Base-by-base conservation (phyloP, 2,329 filamentous ascomycete species). In the Malbranchea zuffiana region DNA sequence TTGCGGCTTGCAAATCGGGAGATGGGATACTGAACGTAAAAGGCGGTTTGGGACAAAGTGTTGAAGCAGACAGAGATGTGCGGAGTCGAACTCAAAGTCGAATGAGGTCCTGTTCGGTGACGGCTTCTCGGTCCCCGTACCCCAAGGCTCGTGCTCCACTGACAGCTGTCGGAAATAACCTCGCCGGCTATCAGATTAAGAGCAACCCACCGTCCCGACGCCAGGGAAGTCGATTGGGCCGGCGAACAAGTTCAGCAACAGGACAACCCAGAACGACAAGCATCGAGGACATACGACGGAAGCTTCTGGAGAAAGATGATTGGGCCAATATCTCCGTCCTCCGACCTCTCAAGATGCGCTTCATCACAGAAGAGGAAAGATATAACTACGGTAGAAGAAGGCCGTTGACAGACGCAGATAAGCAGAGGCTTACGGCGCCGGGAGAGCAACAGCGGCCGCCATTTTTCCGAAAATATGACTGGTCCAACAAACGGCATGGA, bases 301-400 rank as follows among this genome's bases (percentile, higher is more conserved):
- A 49, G 19, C 48, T 63, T 1, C 53, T 63, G 4, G 41, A 55
- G 34, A 50, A 51, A 28, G 35, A 48, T 4, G 60, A 64, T 38
- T 63, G 60, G 61, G 59, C 53, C n/a, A 49, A 48, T 3, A 43
- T 63, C 7, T 53, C 54, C 6, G 47, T 47, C 4, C 42, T 54
- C 7, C 55, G 55, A 25, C 59, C 60, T 6, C 40, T 62, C 5
- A 46, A 51, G 44, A 13, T 60, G 59, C 34, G 44, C 45, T 5
- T 40, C 15, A 32, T 13, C 10, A 32, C 19, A 4, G 36, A 33
- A 10, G 27, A 36, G 18, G 36, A 39, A 28, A 18, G 36, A 21
- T 35, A 36, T 24, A 24, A 28, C 11, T 42, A 28, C 50, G 3
- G 41, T 40, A 5, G 48, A 56, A 30, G 56, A 57, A 47, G 59